Evolutionary conservation across 768 basidiomycete species (phyloP).

Genomic region (Suillus cothurnatus): DNA sequence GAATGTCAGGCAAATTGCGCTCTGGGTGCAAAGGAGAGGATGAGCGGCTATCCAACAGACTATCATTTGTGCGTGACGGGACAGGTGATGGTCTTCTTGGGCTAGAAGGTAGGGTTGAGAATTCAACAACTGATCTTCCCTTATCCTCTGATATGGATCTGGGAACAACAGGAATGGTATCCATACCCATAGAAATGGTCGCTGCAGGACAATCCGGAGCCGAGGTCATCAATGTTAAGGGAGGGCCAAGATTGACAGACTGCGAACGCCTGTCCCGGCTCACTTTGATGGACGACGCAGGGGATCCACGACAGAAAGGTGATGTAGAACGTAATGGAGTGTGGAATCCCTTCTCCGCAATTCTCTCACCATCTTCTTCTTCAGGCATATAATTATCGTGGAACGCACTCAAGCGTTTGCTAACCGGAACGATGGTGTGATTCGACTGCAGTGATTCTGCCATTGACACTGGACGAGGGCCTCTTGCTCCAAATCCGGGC

Average conservation of each 20-base stretch:
- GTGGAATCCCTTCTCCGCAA: neutral
- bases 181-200: conserved; percentile 34
- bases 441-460: conserved; percentile 77
- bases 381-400: conserved; percentile 69
- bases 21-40: conserved; percentile 29
- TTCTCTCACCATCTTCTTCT: conserved; percentile 45
- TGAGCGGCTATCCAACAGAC: conserved; percentile 36
- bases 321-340: conserved; percentile 21
- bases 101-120: conserved; percentile 30
- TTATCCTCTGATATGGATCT: conserved; percentile 28
- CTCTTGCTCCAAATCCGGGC: conserved; percentile 48
- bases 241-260: conserved; percentile 56
- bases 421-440: conserved; percentile 67
- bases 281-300: conserved; percentile 47
- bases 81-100: conserved; percentile 30
- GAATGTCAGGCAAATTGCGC: conserved; percentile 33
- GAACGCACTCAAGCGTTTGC: conserved; percentile 68
- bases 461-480: conserved; percentile 75
- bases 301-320: conserved; percentile 35
- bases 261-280: conserved; percentile 60
- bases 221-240: conserved; percentile 31
- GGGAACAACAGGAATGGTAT: conserved; percentile 31
- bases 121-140: conserved; percentile 46
- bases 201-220: conserved; percentile 19
- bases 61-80: conserved; percentile 21